Conservation (phyloP, 2,329 filamentous ascomycete species). For the Sclerotinia minor region DNA sequence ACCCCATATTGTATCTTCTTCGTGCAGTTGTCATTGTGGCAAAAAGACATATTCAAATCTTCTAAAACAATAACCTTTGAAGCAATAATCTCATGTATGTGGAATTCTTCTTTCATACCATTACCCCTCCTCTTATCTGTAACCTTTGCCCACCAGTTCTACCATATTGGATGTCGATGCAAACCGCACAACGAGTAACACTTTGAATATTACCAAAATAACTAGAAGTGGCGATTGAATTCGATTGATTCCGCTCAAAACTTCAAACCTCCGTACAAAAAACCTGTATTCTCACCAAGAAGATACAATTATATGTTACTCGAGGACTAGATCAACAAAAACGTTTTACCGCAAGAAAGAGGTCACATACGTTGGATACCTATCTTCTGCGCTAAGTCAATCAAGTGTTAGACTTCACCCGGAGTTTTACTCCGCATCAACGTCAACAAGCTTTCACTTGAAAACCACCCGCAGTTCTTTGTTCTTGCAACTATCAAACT, state of each 20-base stretch:
- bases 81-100: slow-evolving; percentile 13
- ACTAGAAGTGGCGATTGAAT: slow-evolving; percentile 20
- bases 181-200: slow-evolving; percentile 11
- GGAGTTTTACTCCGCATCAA: slow-evolving; percentile 13
- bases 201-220: slow-evolving; percentile 19
- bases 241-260: slow-evolving; percentile 13
- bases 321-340: neutral
- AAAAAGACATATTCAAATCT: neutral
- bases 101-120: slow-evolving; percentile 5
- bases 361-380: neutral
- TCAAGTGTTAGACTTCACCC: slow-evolving; percentile 14
- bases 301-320: neutral
- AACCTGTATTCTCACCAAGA: neutral
- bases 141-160: neutral
- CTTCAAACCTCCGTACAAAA: neutral
- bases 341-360: neutral
- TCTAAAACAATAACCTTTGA: neutral
- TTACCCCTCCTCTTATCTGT: slow-evolving; percentile 21
- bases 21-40: slow-evolving; percentile 7
- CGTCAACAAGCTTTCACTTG: neutral
- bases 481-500: neutral
- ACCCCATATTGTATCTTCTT: neutral
- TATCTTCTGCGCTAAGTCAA: slow-evolving; percentile 19
- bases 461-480: slow-evolving; percentile 14
- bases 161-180: slow-evolving; percentile 2